These are phyloP conservation scores for Dryas alaskensis DNA, from an alignment of 306 rosid species.

Conservation along the genomic window DNA sequence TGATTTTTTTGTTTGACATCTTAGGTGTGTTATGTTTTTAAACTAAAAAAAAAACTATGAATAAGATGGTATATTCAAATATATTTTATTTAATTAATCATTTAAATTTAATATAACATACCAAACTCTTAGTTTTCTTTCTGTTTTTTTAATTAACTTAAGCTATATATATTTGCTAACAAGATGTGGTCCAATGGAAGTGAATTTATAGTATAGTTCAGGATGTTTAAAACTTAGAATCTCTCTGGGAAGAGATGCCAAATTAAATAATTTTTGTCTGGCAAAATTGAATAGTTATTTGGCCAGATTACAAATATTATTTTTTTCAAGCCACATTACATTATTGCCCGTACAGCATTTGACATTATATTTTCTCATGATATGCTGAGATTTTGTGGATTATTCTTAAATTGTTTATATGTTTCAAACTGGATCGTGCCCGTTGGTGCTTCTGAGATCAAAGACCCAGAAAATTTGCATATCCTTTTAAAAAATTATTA, in stretches of 20 bases:
- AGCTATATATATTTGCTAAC: not conserved
- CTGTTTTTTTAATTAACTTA: too few relatives aligned
- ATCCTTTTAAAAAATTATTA: not conserved
- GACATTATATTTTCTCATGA: slow-evolving; percentile 6
- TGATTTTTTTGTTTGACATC: too few relatives aligned
- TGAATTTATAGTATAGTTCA: not conserved
- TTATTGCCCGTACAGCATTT: not conserved
- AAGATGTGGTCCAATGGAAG: not conserved
- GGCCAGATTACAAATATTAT: not conserved
- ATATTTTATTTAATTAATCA: too few relatives aligned
- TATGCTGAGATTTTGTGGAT: slow-evolving; percentile 5
- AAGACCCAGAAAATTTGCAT: not conserved
- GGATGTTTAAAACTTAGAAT: not conserved
- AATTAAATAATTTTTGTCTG: not conserved
- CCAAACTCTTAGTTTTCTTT: too few relatives aligned
- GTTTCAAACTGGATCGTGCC: not conserved
- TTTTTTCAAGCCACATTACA: not conserved
- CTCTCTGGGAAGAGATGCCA: not conserved
- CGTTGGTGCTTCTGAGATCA: not conserved
- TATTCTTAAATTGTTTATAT: not conserved
- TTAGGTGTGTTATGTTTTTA: too few relatives aligned
- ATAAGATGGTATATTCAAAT: too few relatives aligned
- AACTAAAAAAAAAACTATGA: too few relatives aligned
- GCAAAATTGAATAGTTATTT: not conserved
- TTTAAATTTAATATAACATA: too few relatives aligned